phyloP scores from a whole-genome alignment of 2,329 filamentous ascomycete genomes.

The Alternaria arborescens region DNA sequence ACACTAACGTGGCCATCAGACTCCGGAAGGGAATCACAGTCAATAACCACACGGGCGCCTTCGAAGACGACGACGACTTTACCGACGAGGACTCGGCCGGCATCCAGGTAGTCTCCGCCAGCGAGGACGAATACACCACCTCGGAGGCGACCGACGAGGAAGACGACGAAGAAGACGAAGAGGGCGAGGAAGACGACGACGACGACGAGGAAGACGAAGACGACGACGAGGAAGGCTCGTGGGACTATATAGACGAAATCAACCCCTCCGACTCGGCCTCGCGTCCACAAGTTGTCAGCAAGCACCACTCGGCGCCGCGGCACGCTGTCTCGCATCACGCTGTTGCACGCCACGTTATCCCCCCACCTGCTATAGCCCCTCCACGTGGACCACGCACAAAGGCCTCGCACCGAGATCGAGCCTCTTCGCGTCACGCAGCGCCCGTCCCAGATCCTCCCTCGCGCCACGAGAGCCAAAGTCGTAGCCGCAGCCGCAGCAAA shows the following conservation, averaged over 20 bases:
- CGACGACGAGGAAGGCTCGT: constrained; percentile 37
- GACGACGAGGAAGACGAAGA: constrained; percentile 37
- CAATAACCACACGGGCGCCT: constrained; percentile 49
- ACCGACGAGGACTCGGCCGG: constrained; percentile 46
- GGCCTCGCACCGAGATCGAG: constrained; percentile 46
- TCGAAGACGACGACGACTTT: constrained; percentile 39
- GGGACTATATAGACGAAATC: constrained; percentile 50
- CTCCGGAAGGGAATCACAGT: constrained; percentile 51
- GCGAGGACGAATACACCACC: constrained; percentile 44
- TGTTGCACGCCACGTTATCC: constrained; percentile 38
- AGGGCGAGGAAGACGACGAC: constrained; percentile 37
- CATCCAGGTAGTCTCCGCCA: constrained; percentile 43
- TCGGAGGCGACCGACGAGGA: constrained; percentile 34
- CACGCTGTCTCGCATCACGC: constrained; percentile 30
- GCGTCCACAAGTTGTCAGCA: constrained; percentile 42
- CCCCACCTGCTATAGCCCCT: constrained; percentile 41
- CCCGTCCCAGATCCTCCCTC: constrained; percentile 43
- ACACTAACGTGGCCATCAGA: constrained; percentile 51
- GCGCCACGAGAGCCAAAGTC: constrained; percentile 44
- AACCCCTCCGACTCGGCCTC: constrained; percentile 61
- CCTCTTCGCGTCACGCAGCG: constrained; percentile 50
- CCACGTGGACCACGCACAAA: constrained; percentile 51
- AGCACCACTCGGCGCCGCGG: constrained; percentile 33
- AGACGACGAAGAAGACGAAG: constrained; percentile 38
- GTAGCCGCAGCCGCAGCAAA: constrained; percentile 43